These are phyloP conservation scores for Peronosclerospora sorghi DNA, from an alignment of 352 stramenopile genomes.

Conservation along the genomic window DNA sequence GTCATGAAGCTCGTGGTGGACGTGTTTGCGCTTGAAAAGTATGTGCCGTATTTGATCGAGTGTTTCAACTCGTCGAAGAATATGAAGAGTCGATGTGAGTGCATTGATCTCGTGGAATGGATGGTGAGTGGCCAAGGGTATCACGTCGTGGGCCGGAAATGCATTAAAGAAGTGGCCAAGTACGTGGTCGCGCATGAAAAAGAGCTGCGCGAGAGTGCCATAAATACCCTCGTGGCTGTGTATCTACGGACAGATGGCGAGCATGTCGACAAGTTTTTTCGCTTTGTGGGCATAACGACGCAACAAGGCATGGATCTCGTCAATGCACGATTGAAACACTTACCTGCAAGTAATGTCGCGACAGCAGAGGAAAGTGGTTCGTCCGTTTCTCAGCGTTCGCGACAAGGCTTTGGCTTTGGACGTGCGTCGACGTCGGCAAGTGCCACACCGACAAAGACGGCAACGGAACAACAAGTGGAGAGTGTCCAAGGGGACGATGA, in stretches of 20 bases:
- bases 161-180: slow-evolving; percentile 72
- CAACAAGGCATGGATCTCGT: slow-evolving; percentile 79
- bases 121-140: no score
- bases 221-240: no score
- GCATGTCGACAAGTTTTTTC: slow-evolving; percentile 82
- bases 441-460: slow-evolving; percentile 1
- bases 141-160: no score
- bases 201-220: no score
- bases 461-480: no score
- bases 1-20: slow-evolving; percentile 75
- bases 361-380: slow-evolving; percentile 7
- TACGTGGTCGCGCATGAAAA: slow-evolving; percentile 73
- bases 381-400: slow-evolving; percentile 9
- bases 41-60: slow-evolving; percentile 61
- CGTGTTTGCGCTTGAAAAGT: slow-evolving; percentile 74
- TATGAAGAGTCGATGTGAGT: no score
- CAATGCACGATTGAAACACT: slow-evolving; percentile 61
- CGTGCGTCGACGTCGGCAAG: slow-evolving; percentile 6
- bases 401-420: slow-evolving; percentile 27
- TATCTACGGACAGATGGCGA: no score
- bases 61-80: slow-evolving; percentile 78
- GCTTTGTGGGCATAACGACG: slow-evolving; percentile 51
- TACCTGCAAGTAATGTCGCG: slow-evolving; percentile 33
- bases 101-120: no score
- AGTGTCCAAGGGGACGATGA: slow-evolving; percentile 31